Conservation (phyloP, 805 yeast species). For the Grigorovia yakushimaensis region DNA sequence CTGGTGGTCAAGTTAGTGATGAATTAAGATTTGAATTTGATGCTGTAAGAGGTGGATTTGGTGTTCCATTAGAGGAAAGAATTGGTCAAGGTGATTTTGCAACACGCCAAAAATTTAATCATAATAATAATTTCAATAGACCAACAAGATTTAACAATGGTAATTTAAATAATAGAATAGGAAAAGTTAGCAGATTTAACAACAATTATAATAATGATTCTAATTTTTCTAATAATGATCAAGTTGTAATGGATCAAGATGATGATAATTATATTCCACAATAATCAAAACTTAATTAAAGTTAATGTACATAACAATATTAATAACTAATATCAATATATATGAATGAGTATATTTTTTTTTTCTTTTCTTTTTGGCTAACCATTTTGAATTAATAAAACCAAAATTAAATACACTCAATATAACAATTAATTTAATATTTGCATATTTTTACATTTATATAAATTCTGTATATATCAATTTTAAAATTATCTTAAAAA, state of each 20-base stretch:
- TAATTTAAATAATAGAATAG: not conserved
- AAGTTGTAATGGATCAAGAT: constrained; percentile 9
- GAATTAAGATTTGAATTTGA: constrained; percentile 47
- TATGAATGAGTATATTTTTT: not conserved
- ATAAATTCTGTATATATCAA: not conserved
- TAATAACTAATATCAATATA: not conserved
- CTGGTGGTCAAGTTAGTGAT: constrained; percentile 86
- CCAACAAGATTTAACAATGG: not conserved
- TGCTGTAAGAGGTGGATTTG: constrained; percentile 38
- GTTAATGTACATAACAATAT: not conserved
- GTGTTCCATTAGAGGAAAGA: constrained; percentile 31
- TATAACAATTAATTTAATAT: not conserved
- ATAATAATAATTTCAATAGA: not conserved
- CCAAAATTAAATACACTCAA: too few species aligned
- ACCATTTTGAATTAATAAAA: too few species aligned
- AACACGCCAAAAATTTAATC: not conserved
- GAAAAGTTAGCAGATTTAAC: constrained; percentile 1
- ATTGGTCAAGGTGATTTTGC: constrained; percentile 17
- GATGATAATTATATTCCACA: constrained; percentile 22
- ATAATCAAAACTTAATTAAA: constrained; percentile 3
- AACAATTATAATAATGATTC: not conserved
- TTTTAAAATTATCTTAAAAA: too few species aligned
- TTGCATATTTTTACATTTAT: not conserved
- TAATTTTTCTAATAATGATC: not conserved
- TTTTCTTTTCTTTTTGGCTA: too few species aligned